phyloP scores from a whole-genome alignment of 805 yeast genomes.

The Isabelozyma heimii region DNA sequence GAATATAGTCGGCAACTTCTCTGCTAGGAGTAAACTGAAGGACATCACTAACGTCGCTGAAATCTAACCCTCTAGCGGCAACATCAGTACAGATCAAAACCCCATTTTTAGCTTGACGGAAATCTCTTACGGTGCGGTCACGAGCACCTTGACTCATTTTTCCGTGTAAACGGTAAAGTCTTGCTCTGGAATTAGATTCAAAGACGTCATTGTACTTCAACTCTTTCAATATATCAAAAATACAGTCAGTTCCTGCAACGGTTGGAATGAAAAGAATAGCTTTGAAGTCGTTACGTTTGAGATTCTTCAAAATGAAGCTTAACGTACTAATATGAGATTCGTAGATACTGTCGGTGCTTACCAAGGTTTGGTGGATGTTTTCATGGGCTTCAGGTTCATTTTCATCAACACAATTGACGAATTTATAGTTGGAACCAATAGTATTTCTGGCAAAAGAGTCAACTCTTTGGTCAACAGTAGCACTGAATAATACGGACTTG shows the following conservation, averaged over 20 bases:
- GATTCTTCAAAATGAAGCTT: slow-evolving; percentile 42
- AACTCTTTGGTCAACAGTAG: slow-evolving; percentile 76
- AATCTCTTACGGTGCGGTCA: slow-evolving; percentile 53
- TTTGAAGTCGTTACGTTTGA: slow-evolving; percentile 54
- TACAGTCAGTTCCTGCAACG: slow-evolving; percentile 61
- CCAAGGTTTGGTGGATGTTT: slow-evolving; percentile 66
- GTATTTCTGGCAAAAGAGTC: slow-evolving; percentile 59
- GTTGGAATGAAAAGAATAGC: slow-evolving; percentile 84
- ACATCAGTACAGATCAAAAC: slow-evolving; percentile 85
- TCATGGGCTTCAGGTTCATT: slow-evolving; percentile 75
- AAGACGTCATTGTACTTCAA: slow-evolving; percentile 10
- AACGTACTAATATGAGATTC: slow-evolving; percentile 61
- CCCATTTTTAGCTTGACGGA: slow-evolving; percentile 48
- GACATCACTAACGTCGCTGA: slow-evolving; percentile 83
- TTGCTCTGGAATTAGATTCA: slow-evolving; percentile 22
- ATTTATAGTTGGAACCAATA: slow-evolving; percentile 53
- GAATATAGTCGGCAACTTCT: slow-evolving; percentile 78
- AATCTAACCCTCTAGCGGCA: slow-evolving; percentile 96
- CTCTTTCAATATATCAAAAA: slow-evolving; percentile 37
- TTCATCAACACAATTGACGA: slow-evolving; percentile 70
- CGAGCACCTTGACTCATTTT: slow-evolving; percentile 68
- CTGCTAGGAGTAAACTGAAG: slow-evolving; percentile 77
- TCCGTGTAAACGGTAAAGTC: slow-evolving; percentile 57
- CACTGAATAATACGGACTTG: slow-evolving; percentile 79
- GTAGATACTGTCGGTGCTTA: slow-evolving; percentile 51